Percentiles rank a stretch among this genome's conserved stretches.
Conservation (phyloP, 768 basidiomycete genomes). For the Piloderma croceum region DNA sequence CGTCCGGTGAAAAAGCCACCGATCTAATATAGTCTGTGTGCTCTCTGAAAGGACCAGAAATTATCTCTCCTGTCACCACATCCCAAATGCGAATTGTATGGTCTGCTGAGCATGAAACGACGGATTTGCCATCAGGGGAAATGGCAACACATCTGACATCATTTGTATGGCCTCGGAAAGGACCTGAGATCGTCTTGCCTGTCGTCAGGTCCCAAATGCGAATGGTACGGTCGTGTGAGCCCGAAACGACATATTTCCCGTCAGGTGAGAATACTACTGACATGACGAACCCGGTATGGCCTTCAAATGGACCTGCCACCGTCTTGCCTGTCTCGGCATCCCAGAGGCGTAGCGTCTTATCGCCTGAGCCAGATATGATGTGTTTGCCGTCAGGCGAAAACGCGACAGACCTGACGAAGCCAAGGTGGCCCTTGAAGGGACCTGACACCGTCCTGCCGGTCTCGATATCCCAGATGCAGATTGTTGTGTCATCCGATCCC, state of each 20-base stretch:
- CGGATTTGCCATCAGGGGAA: too few species aligned
- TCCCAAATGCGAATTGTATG: too few species aligned
- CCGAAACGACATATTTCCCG: not conserved
- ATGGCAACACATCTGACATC: too few species aligned
- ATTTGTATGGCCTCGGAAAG: too few species aligned
- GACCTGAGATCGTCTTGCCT: not conserved
- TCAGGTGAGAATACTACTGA: slow-evolving; percentile 5
- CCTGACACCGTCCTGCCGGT: not conserved
- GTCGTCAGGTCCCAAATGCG: not conserved
- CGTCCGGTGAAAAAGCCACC: slow-evolving; percentile 11
- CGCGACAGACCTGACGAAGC: slow-evolving; percentile 5
- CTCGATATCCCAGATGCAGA: slow-evolving; percentile 3
- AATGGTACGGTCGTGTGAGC: not conserved
- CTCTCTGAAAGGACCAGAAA: too few species aligned
- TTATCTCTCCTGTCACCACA: too few species aligned
- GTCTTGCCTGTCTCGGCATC: not conserved
- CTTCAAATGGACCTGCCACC: not conserved
- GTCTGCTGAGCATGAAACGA: too few species aligned
- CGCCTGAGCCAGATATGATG: slow-evolving; percentile 8
- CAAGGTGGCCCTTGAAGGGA: not conserved
- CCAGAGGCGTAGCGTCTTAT: slow-evolving; percentile 9
- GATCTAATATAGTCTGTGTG: slow-evolving; percentile 7
- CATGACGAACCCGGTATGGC: not conserved
- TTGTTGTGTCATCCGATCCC: slow-evolving; percentile 1
- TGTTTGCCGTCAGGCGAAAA: slow-evolving; percentile 7